A percentile compares a stretch with the other conserved stretches of the same genome.
Conservation (phyloP, 1,284 basidiomycete genomes). For the Serendipita sp. region DNA sequence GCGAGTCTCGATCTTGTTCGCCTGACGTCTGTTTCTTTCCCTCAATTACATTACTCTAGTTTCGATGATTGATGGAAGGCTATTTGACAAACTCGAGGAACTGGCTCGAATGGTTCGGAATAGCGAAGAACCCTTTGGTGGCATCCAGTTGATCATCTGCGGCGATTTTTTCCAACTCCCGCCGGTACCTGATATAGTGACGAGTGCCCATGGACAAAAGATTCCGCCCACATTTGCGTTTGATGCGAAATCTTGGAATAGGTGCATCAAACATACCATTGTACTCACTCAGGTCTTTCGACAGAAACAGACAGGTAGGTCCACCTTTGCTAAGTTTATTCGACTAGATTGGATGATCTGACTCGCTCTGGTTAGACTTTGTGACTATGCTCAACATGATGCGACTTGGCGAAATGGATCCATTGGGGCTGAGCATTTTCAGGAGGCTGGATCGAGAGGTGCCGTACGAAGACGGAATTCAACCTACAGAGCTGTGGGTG, state of each 20-base stretch:
- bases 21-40: neutral
- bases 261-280: conserved; percentile 61
- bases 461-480: conserved; percentile 17
- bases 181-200: conserved; percentile 49
- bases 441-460: conserved; percentile 15
- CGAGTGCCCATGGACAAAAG: conserved; percentile 15
- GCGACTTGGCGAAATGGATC: conserved; percentile 16
- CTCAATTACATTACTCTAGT: conserved; percentile 33
- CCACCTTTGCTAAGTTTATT: no score
- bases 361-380: conserved; percentile 13
- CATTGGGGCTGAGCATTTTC: conserved; percentile 14
- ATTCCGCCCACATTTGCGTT: conserved; percentile 57
- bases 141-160: conserved; percentile 84
- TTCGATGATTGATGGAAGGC: conserved; percentile 90
- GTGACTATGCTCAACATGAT: conserved; percentile 23
- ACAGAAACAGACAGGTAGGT: conserved; percentile 34
- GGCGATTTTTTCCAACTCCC: conserved; percentile 97
- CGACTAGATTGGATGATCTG: no score
- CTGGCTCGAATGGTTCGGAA: conserved; percentile 54
- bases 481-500: conserved; percentile 21
- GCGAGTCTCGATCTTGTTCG: neutral
- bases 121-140: conserved; percentile 69
- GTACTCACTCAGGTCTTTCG: conserved; percentile 83
- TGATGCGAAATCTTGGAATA: conserved; percentile 75
- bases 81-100: conserved; percentile 76